Conservation (phyloP, 1,284 basidiomycete genomes). For the Puccinia horiana region DNA sequence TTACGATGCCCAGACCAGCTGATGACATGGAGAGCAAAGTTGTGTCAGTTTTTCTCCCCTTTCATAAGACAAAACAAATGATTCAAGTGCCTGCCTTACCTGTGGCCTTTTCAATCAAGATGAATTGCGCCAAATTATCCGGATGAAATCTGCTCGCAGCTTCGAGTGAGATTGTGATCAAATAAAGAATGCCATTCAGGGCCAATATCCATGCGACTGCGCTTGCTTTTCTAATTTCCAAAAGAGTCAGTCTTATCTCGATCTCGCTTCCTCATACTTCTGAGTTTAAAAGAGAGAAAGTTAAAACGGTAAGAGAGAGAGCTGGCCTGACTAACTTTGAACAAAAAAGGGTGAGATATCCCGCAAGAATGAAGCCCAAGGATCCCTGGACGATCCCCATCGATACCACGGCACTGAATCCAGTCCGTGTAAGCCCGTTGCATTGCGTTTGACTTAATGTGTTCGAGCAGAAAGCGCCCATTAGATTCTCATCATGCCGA, state of each 20-base stretch:
- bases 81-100: slow-evolving; percentile 4
- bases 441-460: slow-evolving; percentile 40
- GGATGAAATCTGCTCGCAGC: slow-evolving; percentile 37
- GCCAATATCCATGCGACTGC: slow-evolving; percentile 18
- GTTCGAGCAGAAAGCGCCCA: slow-evolving; percentile 46
- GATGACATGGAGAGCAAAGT: neutral
- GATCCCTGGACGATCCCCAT: slow-evolving; percentile 19
- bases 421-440: slow-evolving; percentile 42
- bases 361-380: slow-evolving; percentile 21
- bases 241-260: neutral
- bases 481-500: slow-evolving; percentile 37
- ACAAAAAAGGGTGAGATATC: slow-evolving; percentile 28
- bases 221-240: neutral
- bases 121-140: slow-evolving; percentile 23
- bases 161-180: slow-evolving; percentile 20
- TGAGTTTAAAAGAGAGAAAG: neutral
- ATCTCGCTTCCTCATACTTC: neutral
- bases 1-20: slow-evolving; percentile 45
- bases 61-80: neutral
- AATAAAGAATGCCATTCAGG: slow-evolving; percentile 24
- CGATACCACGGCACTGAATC: slow-evolving; percentile 7
- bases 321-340: slow-evolving; percentile 15
- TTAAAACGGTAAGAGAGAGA: neutral
- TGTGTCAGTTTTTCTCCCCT: slow-evolving; percentile 8
- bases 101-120: slow-evolving; percentile 35